Base-by-base conservation (phyloP, 495 filamentous ascomycete genomes). In the Penicillium subrubescens region DNA sequence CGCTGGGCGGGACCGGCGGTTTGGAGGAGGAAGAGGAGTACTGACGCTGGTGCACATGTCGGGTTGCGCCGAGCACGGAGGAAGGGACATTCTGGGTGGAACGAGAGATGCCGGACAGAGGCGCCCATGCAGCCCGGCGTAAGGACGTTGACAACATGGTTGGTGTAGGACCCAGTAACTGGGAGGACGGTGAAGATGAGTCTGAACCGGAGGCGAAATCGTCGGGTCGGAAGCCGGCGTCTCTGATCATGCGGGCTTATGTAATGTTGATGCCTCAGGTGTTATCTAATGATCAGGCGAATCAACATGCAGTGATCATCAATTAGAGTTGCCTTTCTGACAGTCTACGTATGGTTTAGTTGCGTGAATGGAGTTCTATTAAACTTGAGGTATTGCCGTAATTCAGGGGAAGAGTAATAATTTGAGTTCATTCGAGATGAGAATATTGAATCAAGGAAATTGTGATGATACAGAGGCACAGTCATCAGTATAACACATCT, bases 1-100 rank as follows among this genome's bases (percentile, higher is more conserved):
- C 79, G 60, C 79, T 83, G 17, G 81, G 77, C 23, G 77, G 77
- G 27, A 75, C 70, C 29, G 76, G 77, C 8, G 77, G 81, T 66
- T 83, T 86, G 15, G 82, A 84, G 37, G 82, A 84, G 35, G 82
- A 84, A 56, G 79, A 81, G 41, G 83, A 86, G 68, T 84, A 81
- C 63, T 82, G 82, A 65, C 82, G 81, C 67, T 86, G 82, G 69
- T 84, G 83, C 56, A 76, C 64, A 68, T 72, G 68, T 54, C 73
- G 69, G 59, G 77, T 74, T 54, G 74, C 69, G 66, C 69, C 63
- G 60, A 73, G 64, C 46, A 73, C 69, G 65, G 70, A 69, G 34
- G 73, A 69, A 44, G 78, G 70, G 60, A 78, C 63, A 46, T 73
- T 67, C 51, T 76, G 71, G 60, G 67, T 59, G 33, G 75, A 54